Conservation (phyloP, 202 grass and related monocot genomes). For the Hordeum pubiflorum region DNA sequence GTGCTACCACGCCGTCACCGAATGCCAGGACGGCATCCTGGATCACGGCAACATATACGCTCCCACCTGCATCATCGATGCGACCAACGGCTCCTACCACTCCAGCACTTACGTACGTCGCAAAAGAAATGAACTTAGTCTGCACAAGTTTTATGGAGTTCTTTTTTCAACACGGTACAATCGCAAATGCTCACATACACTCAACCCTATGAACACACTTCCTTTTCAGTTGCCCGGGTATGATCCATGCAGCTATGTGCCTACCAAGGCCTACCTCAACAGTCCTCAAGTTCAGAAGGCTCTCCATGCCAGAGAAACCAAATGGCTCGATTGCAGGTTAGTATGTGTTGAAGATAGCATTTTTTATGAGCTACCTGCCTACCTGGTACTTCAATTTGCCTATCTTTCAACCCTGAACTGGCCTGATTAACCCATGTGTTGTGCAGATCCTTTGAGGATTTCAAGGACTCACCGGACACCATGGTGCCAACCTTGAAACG, state of each 20-base stretch:
- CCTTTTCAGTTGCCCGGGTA: neutral
- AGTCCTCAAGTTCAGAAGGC: conserved; percentile 1
- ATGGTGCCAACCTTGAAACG: neutral
- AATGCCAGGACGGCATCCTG: neutral
- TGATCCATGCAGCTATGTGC: neutral
- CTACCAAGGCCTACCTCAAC: neutral
- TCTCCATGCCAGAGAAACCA: neutral
- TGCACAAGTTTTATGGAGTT: too few species aligned
- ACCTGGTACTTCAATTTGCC: too few species aligned
- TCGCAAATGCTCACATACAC: neutral
- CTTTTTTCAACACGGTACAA: too few species aligned
- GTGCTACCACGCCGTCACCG: neutral
- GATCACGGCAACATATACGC: conserved; percentile 20
- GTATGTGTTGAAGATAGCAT: too few species aligned
- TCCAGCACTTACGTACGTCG: neutral
- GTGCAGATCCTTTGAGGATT: neutral
- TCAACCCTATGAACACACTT: neutral
- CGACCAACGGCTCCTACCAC: neutral
- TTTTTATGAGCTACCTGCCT: too few species aligned
- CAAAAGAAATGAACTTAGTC: too few species aligned
- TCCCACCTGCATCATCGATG: neutral
- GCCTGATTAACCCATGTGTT: neutral
- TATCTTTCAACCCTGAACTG: neutral
- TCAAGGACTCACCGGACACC: neutral
- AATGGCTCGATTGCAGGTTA: neutral